Evolutionary conservation across 768 basidiomycete genomes (phyloP), one percentile per base, ranked within the genome.

Genomic region (Boletellus ananas): DNA sequence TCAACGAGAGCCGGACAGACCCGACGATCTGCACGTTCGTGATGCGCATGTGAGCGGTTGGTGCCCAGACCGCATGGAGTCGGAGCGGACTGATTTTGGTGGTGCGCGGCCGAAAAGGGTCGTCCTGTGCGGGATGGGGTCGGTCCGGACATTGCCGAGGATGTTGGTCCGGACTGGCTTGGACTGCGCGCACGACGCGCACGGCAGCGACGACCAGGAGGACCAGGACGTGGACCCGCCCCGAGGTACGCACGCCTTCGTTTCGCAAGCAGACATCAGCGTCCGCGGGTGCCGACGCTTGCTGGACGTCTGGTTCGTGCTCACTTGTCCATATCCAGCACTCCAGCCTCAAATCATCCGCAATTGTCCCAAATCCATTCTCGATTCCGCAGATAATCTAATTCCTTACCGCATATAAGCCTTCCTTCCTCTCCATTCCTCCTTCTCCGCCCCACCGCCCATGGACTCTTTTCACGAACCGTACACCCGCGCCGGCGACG

Each of bases 381-480:
- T 53, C 53, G 62, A 47, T 57, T 64, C 47, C 40, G 12, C 49
- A 55, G 63, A 64, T 64, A 65, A 65, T 65, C 63, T 60, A 44
- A 33, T 48, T 21, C 47, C 40, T 34, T 42, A 25, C 18, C 29
- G n/a, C 54, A 57, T 64, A 63, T 54, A 64, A 65, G 29, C 45
- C 37, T 50, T 25, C 40, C 11, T n/a, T 36, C 23, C 23, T 23
- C 37, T 13, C 44, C 38, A 6, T 34, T 2, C 27, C 40, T 40
- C 27, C 13, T 41, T 43, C 40, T n/a, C 17, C 41, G 14, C 33
- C 9, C 40, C 51, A 56, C 42, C 54, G 43, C 43, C 7, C 52
- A 86, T 87, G 82, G 84, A 90, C 70, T 82, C 82, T 23, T 90
- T 87, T 72, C 68, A 78, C 51, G 85, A 88, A 55, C 85, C 84